Base-by-base conservation (phyloP, 495 filamentous ascomycete genomes). In the Aspergillus saccharolyticus region DNA sequence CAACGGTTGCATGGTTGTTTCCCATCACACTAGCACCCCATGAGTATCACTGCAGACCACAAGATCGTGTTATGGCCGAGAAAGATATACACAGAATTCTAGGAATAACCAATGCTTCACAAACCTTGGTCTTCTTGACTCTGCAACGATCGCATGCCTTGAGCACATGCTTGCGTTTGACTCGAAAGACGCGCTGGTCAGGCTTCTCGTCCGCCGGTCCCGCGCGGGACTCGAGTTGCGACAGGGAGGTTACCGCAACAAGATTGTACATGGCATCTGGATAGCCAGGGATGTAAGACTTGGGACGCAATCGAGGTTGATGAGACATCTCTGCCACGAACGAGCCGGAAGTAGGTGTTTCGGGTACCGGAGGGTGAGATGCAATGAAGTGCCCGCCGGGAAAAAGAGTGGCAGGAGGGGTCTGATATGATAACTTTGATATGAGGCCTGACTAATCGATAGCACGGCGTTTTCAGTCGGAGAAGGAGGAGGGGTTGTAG, bases 1-100 rank as follows among this genome's bases (percentile, higher is more conserved):
- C 76, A 78, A 28, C 76, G 74, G 56, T 75, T 76, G 63, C 76
- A 78, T 33, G 76, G 76, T 48, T 78, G 76, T 50, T 75, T 77
- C 39, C 76, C 76, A 67, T 78, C 76, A 60, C 76, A 78, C 76
- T 78, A 53, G 10, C 18, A 49, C 24, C 16, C 12, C 54, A 43
- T 68, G 21, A 67, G 63, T 51, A 56, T 47, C 20, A 30, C 44
- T 33, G 49, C 42, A 46, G 45, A 30, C 15, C 42, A 3, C 33
- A 24, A 45, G 16, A 39, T 19, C 45, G 47, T 52, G 42, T 20
- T 19, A 25, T 48, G 42, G 44, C 22, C 21, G 21, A 49, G 39
- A 53, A 19, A 24, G 42, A 28, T 46, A 10, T 24, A 54, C 50
- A 52, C 45, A 39, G 3, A 55, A 3, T 14, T 20, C n/a, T 28